Base-by-base conservation (phyloP, 192 early-diverging fungal species). In the Gaertneriomyces sp. region DNA sequence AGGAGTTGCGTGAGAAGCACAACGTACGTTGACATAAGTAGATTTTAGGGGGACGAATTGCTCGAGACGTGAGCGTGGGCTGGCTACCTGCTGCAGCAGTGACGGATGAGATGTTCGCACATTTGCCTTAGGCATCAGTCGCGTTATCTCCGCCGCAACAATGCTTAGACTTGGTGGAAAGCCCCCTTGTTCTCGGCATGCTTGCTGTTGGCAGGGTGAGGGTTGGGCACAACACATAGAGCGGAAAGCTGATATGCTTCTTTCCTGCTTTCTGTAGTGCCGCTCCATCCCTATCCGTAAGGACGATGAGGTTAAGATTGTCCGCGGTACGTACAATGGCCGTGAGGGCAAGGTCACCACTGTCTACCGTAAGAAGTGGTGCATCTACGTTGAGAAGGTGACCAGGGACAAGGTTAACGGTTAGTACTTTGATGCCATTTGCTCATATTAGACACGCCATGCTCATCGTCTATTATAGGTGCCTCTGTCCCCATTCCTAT, bases 281-380 rank as follows among this genome's bases (percentile, higher is more conserved):
- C 92, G 94, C 80, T 88, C 96, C 71, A 87, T 99, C 76, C 96
- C 97, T 64, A 87, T 99, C 75, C 93, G 94, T 79, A 88, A 89
- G 79, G 95, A 95, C 75, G 97, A 99, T 81, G 96, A 97, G 86
- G 96, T 99, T 66, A 81, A 85, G 64, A 87, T 99, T 74, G 87
- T 93, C 72, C 90, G 96, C 71, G 97, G 97, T 76, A 85, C 85
- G 78, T 82, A 88, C 91, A 98, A 97, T 90, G 95, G 93, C 76
- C 91, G 90, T 74, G 91, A 93, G 76, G 97, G 97, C 74, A 95
- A 96, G 90, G 93, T 99, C 63, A 77, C 84, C 67, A 83, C 89
- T 65, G 94, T 96, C 72, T 98, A 97, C 93, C 93, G 97, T 79
- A 92, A 94, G 83, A 97, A 95, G 89, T 99, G 89, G 89, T 89